Evolutionary conservation across 345 rosid species (phyloP).

Genomic region (Heritiera littoralis): DNA sequence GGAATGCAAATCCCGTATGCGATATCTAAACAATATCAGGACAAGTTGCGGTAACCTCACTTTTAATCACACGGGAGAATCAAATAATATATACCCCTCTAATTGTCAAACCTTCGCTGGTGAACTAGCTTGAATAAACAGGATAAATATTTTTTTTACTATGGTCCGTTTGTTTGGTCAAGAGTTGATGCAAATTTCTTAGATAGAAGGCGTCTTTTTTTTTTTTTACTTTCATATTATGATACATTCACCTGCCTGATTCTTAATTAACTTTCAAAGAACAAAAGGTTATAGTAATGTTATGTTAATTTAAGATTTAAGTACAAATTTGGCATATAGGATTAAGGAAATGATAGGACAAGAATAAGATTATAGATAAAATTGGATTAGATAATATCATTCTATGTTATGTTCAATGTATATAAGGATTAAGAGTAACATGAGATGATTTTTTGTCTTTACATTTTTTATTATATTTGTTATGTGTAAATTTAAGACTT

Average conservation of each 20-base stretch:
- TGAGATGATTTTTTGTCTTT: too few relatives aligned
- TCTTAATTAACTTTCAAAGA: neutral
- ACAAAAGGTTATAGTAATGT: neutral
- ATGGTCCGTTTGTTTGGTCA: neutral
- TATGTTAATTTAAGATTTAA: neutral
- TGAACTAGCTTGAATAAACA: neutral
- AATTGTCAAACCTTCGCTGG: neutral
- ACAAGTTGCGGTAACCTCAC: neutral
- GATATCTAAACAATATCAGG: neutral
- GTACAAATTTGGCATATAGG: too few relatives aligned
- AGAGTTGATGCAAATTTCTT: neutral
- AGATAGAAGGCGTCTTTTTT: neutral
- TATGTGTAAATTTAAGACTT: too few relatives aligned
- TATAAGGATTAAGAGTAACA: too few relatives aligned
- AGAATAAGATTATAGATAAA: too few relatives aligned
- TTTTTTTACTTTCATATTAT: neutral
- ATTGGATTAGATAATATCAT: too few relatives aligned
- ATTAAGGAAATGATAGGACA: too few relatives aligned
- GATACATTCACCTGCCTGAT: neutral
- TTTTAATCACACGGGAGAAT: neutral
- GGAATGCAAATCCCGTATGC: neutral
- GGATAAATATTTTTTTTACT: neutral
- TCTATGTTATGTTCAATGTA: too few relatives aligned
- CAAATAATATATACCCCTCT: neutral
- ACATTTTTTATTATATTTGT: too few relatives aligned